Conservation (phyloP, 192 early-diverging fungal genomes). For the Chytriomyces sp. region DNA sequence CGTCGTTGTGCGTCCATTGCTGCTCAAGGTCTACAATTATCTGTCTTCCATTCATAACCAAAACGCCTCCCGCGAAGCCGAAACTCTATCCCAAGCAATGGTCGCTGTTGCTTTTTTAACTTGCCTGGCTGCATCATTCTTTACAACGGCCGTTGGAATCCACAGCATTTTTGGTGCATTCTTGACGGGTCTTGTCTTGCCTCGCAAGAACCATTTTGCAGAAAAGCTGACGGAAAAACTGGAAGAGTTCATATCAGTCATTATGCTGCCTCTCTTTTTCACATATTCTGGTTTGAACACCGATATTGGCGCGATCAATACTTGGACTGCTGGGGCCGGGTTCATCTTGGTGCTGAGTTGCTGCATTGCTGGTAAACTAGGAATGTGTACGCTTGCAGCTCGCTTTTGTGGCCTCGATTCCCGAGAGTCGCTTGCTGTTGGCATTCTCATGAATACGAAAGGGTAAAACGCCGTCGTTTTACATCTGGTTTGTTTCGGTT, state of each 20-base stretch:
- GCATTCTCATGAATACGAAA: constrained; percentile 95
- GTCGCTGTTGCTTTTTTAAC: constrained; percentile 77
- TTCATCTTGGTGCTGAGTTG: constrained; percentile 79
- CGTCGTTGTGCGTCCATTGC: constrained; percentile 70
- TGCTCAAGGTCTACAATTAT: constrained; percentile 31
- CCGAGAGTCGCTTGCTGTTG: constrained; percentile 87
- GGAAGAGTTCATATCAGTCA: constrained; percentile 84
- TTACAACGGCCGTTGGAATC: constrained; percentile 87
- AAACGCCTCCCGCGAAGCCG: constrained; percentile 29
- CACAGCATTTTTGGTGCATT: constrained; percentile 96
- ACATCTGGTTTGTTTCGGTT: neutral
- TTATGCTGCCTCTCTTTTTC: constrained; percentile 94
- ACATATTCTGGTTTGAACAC: constrained; percentile 92
- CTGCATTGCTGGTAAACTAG: constrained; percentile 54
- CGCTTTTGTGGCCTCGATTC: constrained; percentile 73
- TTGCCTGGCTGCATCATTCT: constrained; percentile 55
- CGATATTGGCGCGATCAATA: constrained; percentile 74
- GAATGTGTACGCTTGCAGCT: constrained; percentile 68
- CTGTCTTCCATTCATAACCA: constrained; percentile 28
- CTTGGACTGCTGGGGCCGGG: constrained; percentile 75
- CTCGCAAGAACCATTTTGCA: constrained; percentile 87
- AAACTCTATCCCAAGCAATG: constrained; percentile 49
- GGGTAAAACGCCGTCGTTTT: constrained; percentile 52
- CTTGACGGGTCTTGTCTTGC: constrained; percentile 82
- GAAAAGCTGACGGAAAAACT: constrained; percentile 88